Evolutionary conservation across 805 yeast species (phyloP).

Genomic region (Myxozyma geophila): DNA sequence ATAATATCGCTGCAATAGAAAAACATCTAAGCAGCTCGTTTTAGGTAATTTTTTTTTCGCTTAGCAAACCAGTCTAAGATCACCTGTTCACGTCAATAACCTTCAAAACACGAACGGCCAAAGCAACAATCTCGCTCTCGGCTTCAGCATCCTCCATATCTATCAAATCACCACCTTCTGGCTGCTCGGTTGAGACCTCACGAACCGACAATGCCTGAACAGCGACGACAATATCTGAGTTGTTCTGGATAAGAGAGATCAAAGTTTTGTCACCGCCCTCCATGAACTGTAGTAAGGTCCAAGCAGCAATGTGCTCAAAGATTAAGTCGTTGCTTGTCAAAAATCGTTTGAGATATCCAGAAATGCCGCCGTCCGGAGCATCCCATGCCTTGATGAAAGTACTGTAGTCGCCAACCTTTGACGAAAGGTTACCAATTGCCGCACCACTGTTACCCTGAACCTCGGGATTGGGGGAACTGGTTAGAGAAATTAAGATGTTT

Average conservation of each 20-base stretch:
- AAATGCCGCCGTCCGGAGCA: constrained; percentile 80
- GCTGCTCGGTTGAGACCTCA: constrained; percentile 36
- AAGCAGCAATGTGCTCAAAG: constrained; percentile 95
- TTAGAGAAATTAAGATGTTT: constrained; percentile 88
- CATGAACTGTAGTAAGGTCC: constrained; percentile 92
- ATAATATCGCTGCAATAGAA: neutral
- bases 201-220: constrained; percentile 45
- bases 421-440: constrained; percentile 92
- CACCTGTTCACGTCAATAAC: constrained; percentile 22
- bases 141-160: constrained; percentile 35
- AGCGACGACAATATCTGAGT: constrained; percentile 44
- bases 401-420: constrained; percentile 82
- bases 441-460: constrained; percentile 99
- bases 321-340: constrained; percentile 85
- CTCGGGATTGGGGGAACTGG: constrained; percentile 84
- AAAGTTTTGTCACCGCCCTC: constrained; percentile 79
- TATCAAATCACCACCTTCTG: constrained; percentile 28
- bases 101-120: constrained; percentile 31
- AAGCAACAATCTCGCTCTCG: constrained; percentile 33
- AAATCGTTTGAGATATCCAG: constrained; percentile 80
- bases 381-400: constrained; percentile 80
- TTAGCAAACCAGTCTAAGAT: neutral
- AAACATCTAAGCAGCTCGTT: neutral
- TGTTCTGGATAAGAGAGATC: constrained; percentile 42
- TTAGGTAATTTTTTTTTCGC: neutral